phyloP scores from a whole-genome alignment of 306 rosid genomes.

The Malus asiatica region DNA sequence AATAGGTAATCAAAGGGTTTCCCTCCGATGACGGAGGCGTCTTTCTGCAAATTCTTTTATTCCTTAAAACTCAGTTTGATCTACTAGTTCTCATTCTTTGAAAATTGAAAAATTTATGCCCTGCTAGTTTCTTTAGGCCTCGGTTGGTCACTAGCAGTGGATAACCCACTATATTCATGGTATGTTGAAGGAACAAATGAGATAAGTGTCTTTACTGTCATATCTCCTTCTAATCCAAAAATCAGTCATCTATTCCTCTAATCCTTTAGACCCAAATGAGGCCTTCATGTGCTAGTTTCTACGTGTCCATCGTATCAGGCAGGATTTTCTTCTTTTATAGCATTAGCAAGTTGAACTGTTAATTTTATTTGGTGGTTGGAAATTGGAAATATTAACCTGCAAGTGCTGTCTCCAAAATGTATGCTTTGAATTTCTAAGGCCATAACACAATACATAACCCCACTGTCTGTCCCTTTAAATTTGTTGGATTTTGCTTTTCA shows the following conservation, averaged over 20 bases:
- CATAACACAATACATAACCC: not conserved
- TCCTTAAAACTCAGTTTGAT: not conserved
- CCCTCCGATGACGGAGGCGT: not conserved
- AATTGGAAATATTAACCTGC: not conserved
- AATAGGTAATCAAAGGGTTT: not conserved
- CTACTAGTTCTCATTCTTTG: not conserved
- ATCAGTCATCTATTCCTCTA: not conserved
- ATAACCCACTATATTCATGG: not conserved
- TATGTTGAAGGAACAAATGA: not conserved
- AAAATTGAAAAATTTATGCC: not conserved
- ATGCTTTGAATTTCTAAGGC: not conserved
- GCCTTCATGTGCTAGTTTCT: not conserved
- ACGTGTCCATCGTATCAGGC: not conserved
- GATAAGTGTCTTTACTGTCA: not conserved
- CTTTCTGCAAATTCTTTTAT: not conserved
- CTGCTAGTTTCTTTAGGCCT: not conserved
- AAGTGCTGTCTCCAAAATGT: not conserved
- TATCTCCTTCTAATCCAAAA: no score
- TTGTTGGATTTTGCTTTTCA: not conserved
- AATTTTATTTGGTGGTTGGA: not conserved
- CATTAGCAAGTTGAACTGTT: not conserved
- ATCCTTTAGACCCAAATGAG: not conserved
- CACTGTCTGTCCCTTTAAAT: not conserved
- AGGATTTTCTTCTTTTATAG: not conserved
- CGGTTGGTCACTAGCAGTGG: not conserved